These are phyloP conservation scores for Corinectria fuckeliana DNA, from an alignment of 2,329 filamentous ascomycete species.

Conservation along the genomic window DNA sequence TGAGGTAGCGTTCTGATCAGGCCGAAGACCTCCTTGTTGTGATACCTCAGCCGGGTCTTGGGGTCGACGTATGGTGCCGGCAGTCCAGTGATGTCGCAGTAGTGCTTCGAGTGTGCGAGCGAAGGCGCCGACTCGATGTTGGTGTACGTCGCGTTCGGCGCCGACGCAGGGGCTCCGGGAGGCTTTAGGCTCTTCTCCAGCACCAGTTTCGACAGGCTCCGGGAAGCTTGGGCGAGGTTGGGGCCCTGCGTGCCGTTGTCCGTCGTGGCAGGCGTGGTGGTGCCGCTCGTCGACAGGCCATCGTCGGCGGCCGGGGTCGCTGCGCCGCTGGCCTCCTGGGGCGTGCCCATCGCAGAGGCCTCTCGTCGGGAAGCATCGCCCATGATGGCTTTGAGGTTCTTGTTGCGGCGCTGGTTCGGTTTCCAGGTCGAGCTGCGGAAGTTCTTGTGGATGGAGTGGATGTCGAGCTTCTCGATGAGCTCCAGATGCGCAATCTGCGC, in stretches of 20 bases:
- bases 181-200: constrained; percentile 77
- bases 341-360: constrained; percentile 82
- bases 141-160: constrained; percentile 85
- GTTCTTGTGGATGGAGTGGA: constrained; percentile 82
- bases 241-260: constrained; percentile 54
- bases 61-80: constrained; percentile 93
- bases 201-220: constrained; percentile 85
- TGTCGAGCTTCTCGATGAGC: constrained; percentile 90
- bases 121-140: constrained; percentile 96
- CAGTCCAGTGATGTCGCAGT: constrained; percentile 95
- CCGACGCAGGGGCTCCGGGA: constrained; percentile 44
- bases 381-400: constrained; percentile 97
- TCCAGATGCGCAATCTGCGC: constrained; percentile 81
- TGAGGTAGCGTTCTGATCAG: constrained; percentile 82
- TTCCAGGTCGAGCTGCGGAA: constrained; percentile 94
- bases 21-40: constrained; percentile 90
- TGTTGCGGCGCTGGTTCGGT: constrained; percentile 94
- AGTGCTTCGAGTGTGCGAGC: constrained; percentile 82
- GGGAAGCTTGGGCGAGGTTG: constrained; percentile 88
- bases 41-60: constrained; percentile 91
- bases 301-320: constrained; percentile 67
- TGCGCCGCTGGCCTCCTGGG: constrained; percentile 77
- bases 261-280: constrained; percentile 60
- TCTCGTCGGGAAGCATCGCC: constrained; percentile 88
- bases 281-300: constrained; percentile 62